These are phyloP conservation scores for Populus tomentosa DNA, from an alignment of 441 rosid species.

Conservation along the genomic window DNA sequence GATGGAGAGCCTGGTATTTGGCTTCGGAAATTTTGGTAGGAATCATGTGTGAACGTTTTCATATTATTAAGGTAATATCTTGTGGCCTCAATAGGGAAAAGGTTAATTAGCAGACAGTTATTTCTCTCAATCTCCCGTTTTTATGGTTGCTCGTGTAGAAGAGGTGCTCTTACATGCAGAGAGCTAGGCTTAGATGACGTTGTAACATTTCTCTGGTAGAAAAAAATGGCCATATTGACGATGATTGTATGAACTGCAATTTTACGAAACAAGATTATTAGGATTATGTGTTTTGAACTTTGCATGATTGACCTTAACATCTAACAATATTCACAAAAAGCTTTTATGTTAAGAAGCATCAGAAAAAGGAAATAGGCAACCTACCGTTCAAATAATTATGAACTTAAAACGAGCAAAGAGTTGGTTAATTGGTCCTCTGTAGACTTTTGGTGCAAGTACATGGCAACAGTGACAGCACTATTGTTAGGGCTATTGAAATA, in stretches of 20 bases:
- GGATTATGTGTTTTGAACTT: not conserved
- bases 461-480: not conserved
- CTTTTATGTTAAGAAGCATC: not conserved
- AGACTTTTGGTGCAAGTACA: not conserved
- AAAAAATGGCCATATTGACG: not conserved
- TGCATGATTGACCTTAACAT: not conserved
- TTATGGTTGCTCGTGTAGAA: not conserved
- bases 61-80: not conserved
- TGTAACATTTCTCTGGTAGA: not conserved
- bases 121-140: not conserved
- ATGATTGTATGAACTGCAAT: not conserved
- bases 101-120: not conserved
- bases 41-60: not conserved
- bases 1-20: not conserved
- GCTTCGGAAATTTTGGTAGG: not conserved
- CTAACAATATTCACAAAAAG: not conserved
- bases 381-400: not conserved
- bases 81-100: not conserved
- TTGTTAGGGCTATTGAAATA: too few relatives aligned
- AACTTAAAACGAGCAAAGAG: too few relatives aligned
- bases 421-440: not conserved
- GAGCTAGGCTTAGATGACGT: not conserved
- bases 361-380: not conserved
- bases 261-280: not conserved
- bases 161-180: not conserved